These are phyloP conservation scores for Hymenoscyphus fraxineus DNA, from an alignment of 2,329 filamentous ascomycete species.

Conservation along the genomic window DNA sequence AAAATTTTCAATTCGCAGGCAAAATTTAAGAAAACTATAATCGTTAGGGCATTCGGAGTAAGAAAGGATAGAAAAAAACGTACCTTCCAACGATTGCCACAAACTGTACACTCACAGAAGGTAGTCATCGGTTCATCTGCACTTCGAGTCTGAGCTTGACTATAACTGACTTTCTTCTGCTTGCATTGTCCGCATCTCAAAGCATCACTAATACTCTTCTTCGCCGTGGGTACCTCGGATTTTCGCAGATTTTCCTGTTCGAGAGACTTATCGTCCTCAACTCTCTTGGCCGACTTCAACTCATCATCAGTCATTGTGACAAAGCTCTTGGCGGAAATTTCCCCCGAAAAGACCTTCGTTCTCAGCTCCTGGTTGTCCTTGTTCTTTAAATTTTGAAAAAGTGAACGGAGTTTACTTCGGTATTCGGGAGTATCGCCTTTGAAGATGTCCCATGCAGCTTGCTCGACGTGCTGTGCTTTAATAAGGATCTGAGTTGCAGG, in stretches of 20 bases:
- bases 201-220: slow-evolving; percentile 85
- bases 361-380: slow-evolving; percentile 79
- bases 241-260: slow-evolving; percentile 95
- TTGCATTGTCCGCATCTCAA: slow-evolving; percentile 90
- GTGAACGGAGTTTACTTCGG: slow-evolving; percentile 81
- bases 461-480: slow-evolving; percentile 77
- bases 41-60: slow-evolving; percentile 16
- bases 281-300: slow-evolving; percentile 81
- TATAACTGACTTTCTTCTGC: slow-evolving; percentile 92
- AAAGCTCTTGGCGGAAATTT: slow-evolving; percentile 69
- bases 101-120: slow-evolving; percentile 68
- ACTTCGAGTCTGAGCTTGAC: slow-evolving; percentile 89
- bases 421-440: slow-evolving; percentile 73
- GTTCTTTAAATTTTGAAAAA: slow-evolving; percentile 94
- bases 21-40: slow-evolving; percentile 34
- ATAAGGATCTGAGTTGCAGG: slow-evolving; percentile 68
- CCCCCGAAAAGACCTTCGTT: slow-evolving; percentile 68
- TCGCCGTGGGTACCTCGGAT: slow-evolving; percentile 87
- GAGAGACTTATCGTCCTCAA: slow-evolving; percentile 69
- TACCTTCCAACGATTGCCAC: slow-evolving; percentile 71
- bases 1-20: not conserved
- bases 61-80: not conserved
- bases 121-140: slow-evolving; percentile 92
- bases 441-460: slow-evolving; percentile 66
- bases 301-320: slow-evolving; percentile 87